Evolutionary conservation across 139 green algal species (phyloP).

Genomic region (Coelastrella sp.): DNA sequence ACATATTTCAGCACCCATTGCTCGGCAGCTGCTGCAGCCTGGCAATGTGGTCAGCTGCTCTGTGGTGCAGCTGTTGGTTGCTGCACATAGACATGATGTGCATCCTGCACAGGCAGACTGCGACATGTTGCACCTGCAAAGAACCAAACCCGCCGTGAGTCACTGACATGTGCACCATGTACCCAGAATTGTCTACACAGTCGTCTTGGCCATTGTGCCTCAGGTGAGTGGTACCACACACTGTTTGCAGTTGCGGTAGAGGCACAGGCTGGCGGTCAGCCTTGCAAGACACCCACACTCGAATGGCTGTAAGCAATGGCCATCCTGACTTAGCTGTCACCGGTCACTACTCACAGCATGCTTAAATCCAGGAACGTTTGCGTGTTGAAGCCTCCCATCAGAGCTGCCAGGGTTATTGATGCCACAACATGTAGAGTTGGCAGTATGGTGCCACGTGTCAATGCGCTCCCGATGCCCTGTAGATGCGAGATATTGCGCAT

Average conservation of each 20-base stretch:
- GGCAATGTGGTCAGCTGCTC: background rate
- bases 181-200: background rate
- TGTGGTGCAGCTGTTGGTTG: conserved; percentile 23
- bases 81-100: background rate
- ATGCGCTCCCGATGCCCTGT: conserved; percentile 5
- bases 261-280: too few species aligned
- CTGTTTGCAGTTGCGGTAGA: too few species aligned
- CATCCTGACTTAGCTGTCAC: background rate
- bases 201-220: too few species aligned
- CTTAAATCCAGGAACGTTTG: conserved; percentile 22
- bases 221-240: too few species aligned
- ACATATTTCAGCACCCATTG: conserved; percentile 16
- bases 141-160: background rate
- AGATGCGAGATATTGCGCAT: background rate
- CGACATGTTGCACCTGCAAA: conserved; percentile 23
- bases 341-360: background rate
- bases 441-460: background rate
- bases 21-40: conserved; percentile 24
- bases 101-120: conserved; percentile 19
- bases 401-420: conserved; percentile 4
- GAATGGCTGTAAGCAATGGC: background rate
- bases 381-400: conserved; percentile 41
- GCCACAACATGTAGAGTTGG: conserved; percentile 16
- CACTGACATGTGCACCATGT: background rate
- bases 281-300: background rate